These are phyloP conservation scores for Lasiodiplodia sp. DNA, from an alignment of 2,329 filamentous ascomycete genomes.

Conservation along the genomic window DNA sequence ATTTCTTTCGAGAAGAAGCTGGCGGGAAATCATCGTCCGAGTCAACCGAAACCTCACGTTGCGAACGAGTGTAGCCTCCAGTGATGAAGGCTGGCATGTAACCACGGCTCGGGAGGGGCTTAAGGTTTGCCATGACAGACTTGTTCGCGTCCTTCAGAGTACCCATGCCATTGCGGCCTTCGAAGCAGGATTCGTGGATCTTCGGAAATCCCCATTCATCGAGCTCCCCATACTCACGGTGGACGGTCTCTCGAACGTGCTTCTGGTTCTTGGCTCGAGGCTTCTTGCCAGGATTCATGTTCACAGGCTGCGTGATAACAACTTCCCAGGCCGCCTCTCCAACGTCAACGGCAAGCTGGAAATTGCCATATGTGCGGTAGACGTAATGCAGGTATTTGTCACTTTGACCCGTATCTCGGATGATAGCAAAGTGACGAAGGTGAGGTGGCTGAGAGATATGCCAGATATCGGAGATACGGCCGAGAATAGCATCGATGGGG, in stretches of 20 bases:
- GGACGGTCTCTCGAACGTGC: conserved; percentile 21
- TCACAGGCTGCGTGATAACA: conserved; percentile 44
- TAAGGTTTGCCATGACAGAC: conserved; percentile 14
- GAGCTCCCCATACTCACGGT: conserved; percentile 38
- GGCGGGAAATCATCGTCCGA: conserved; percentile 13
- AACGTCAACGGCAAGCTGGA: conserved; percentile 59
- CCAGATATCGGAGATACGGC: conserved; percentile 63
- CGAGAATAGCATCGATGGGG: conserved; percentile 61
- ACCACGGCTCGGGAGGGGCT: conserved; percentile 21
- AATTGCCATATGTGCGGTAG: conserved; percentile 62
- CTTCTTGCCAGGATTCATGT: conserved; percentile 38
- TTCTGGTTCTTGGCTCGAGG: conserved; percentile 32
- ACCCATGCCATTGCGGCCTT: conserved; percentile 51
- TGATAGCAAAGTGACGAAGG: conserved; percentile 63
- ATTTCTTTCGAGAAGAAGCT: background rate
- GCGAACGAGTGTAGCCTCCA: background rate
- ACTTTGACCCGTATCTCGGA: conserved; percentile 60
- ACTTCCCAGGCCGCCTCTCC: conserved; percentile 62
- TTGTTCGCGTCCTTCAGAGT: conserved; percentile 41
- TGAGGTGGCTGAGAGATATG: conserved; percentile 65
- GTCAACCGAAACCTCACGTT: conserved; percentile 9
- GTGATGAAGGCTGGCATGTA: conserved; percentile 22
- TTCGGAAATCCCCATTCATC: conserved; percentile 59
- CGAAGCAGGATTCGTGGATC: conserved; percentile 42
- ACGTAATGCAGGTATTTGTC: conserved; percentile 56